Percentiles rank a stretch among this genome's conserved stretches.
Conservation (phyloP, 345 rosid genomes). For the Cardamine occulta region DNA sequence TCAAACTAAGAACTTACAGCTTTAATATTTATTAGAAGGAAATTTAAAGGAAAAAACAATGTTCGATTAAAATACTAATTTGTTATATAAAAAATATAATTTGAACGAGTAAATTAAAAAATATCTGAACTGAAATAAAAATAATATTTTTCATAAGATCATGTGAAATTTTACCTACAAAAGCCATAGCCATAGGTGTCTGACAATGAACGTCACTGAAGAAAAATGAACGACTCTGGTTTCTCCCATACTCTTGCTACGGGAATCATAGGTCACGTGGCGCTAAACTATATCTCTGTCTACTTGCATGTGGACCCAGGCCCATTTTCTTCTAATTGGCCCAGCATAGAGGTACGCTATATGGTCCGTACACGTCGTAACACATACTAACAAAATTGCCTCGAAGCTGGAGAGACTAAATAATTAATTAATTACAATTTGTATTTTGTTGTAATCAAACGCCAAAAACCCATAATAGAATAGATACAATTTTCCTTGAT, state of each 20-base stretch:
- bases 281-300: background rate
- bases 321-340: conserved; percentile 35
- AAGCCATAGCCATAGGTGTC: conserved; percentile 33
- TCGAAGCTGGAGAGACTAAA: conserved; percentile 2
- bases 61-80: background rate
- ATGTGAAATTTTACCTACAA: conserved; percentile 37
- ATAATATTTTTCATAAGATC: conserved; percentile 2
- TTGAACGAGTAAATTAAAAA: background rate
- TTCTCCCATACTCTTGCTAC: conserved; percentile 35
- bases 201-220: conserved; percentile 31
- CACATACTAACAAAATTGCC: conserved; percentile 16
- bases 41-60: background rate
- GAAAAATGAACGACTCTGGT: conserved; percentile 43
- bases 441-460: background rate
- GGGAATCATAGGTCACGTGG: conserved; percentile 35
- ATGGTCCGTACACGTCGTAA: conserved; percentile 40
- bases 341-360: conserved; percentile 30
- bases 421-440: background rate
- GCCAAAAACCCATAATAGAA: too few relatives aligned
- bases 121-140: background rate
- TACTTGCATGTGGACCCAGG: conserved; percentile 35
- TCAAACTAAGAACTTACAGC: conserved; percentile 20
- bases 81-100: too few relatives aligned
- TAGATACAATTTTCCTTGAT: background rate
- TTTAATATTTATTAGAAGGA: background rate